Evolutionary conservation across 1,139 yeast genomes (phyloP).

Genomic region (Geotrichum europaeum): DNA sequence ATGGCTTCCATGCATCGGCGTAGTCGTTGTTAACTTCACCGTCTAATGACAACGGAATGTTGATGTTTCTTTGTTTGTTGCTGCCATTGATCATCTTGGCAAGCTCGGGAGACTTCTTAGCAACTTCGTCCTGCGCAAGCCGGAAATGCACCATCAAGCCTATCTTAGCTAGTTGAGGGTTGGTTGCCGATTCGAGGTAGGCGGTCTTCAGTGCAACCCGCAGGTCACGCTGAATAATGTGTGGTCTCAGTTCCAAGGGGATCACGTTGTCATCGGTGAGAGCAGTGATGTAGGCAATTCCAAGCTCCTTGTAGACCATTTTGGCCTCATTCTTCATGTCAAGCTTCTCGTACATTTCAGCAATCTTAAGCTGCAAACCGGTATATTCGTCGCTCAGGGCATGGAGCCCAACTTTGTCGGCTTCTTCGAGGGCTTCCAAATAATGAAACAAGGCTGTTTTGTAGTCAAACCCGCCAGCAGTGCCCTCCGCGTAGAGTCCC

Average conservation of each 20-base stretch:
- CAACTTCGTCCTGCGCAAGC: constrained; percentile 58
- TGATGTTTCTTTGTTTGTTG: constrained; percentile 17
- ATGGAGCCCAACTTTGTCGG: constrained; percentile 45
- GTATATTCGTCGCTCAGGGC: constrained; percentile 63
- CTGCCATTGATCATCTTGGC: constrained; percentile 25
- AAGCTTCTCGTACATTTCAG: constrained; percentile 75
- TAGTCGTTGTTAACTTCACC: constrained; percentile 18
- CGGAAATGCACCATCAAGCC: constrained; percentile 57
- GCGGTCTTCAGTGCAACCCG: constrained; percentile 63
- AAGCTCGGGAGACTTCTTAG: constrained; percentile 31
- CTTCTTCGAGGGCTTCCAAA: constrained; percentile 47
- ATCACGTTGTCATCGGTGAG: constrained; percentile 40
- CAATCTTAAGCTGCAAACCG: constrained; percentile 78
- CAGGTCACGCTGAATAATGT: constrained; percentile 64
- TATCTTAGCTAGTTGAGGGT: constrained; percentile 52
- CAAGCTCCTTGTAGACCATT: constrained; percentile 59
- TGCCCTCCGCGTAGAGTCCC: constrained; percentile 74
- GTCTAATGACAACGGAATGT: constrained; percentile 20
- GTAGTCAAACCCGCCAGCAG: constrained; percentile 57
- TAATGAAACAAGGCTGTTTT: constrained; percentile 64
- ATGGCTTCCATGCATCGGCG: constrained; percentile 52
- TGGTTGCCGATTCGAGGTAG: constrained; percentile 44
- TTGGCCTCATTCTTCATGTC: constrained; percentile 57
- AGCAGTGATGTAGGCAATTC: constrained; percentile 52
- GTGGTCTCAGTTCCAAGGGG: constrained; percentile 39